Percentiles rank a stretch among this genome's conserved stretches.
phyloP scores from a whole-genome alignment of 805 yeast species.

The Pichia californica region DNA sequence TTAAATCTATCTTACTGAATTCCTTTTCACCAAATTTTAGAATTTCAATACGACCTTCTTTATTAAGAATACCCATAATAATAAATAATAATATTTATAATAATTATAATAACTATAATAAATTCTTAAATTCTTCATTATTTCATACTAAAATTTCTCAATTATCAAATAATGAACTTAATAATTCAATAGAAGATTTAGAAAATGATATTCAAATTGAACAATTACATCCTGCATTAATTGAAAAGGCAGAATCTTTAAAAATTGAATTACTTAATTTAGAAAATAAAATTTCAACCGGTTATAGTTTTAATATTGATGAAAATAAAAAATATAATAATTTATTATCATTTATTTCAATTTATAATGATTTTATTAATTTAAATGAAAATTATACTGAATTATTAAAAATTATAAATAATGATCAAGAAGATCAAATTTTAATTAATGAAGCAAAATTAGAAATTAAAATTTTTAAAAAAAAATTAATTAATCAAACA shows the following conservation, averaged over 20 bases:
- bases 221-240: conserved; percentile 41
- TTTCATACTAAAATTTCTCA: too few species aligned
- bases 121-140: too few species aligned
- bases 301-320: conserved; percentile 37
- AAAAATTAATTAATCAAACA: conserved; percentile 38
- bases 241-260: conserved; percentile 40
- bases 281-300: conserved; percentile 37
- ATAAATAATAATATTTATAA: too few species aligned
- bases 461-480: conserved; percentile 45
- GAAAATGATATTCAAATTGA: conserved; percentile 3
- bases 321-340: conserved; percentile 44
- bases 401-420: conserved; percentile 26
- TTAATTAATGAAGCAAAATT: conserved; percentile 52
- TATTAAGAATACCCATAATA: too few species aligned
- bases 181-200: neutral
- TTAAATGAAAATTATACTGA: conserved; percentile 30
- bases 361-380: conserved; percentile 33
- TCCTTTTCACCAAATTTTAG: too few species aligned
- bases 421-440: conserved; percentile 37
- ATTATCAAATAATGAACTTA: neutral
- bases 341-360: conserved; percentile 38
- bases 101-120: too few species aligned
- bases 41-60: too few species aligned
- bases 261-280: conserved; percentile 35
- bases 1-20: too few species aligned